A percentile compares a stretch with the other conserved stretches of the same genome.
Conservation (phyloP, 768 basidiomycete genomes). For the Rhodotorula diobovata region DNA sequence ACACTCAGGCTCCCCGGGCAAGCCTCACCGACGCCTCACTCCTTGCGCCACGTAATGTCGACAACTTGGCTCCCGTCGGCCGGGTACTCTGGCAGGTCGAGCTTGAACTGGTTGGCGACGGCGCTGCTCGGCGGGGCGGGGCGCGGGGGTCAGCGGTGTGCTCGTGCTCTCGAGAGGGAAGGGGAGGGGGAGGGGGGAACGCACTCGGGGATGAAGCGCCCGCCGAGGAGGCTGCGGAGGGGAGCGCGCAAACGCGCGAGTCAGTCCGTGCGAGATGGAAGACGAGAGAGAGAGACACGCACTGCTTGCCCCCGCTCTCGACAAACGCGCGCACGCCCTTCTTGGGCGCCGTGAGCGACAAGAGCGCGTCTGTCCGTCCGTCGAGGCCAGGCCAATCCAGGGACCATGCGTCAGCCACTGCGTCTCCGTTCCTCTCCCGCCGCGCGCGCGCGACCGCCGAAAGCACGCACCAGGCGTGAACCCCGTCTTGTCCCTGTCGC, state of each 20-base stretch:
- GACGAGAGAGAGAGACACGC: too few relatives aligned
- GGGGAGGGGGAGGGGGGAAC: constrained; percentile 43
- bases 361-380: constrained; percentile 61
- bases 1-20: too few relatives aligned
- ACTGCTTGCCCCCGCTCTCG: constrained; percentile 59
- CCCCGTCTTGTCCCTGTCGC: constrained; percentile 35
- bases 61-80: constrained; percentile 72
- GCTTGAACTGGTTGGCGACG: constrained; percentile 65
- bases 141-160: neutral
- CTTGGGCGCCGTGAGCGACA: constrained; percentile 94
- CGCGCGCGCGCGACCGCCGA: neutral
- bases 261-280: too few relatives aligned
- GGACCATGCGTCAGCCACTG: too few relatives aligned
- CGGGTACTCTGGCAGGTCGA: constrained; percentile 78
- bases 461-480: constrained; percentile 58
- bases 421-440: too few relatives aligned
- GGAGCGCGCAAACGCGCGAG: too few relatives aligned
- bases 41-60: constrained; percentile 55
- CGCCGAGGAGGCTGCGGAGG: constrained; percentile 65
- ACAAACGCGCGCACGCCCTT: constrained; percentile 70
- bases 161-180: neutral
- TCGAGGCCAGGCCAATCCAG: too few relatives aligned
- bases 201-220: constrained; percentile 84
- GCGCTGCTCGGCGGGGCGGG: constrained; percentile 51
- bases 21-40: neutral